Percentiles rank a stretch among this genome's conserved stretches.
phyloP scores from a whole-genome alignment of 2,329 filamentous ascomycete genomes.

The Magnaporthales sp. region DNA sequence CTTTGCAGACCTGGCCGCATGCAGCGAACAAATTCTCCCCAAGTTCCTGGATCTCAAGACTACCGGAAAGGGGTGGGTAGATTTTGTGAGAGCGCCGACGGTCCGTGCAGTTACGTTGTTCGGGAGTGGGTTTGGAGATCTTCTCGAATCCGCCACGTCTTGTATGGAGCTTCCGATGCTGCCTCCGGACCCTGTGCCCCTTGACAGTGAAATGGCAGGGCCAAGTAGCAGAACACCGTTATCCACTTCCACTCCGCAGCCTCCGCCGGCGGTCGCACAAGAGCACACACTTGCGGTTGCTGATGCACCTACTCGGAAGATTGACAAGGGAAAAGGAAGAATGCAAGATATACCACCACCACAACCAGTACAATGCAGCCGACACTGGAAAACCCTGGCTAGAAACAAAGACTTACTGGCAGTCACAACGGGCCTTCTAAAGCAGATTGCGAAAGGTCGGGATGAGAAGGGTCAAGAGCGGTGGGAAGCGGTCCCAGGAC shows the following conservation, averaged over 20 bases:
- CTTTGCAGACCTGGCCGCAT: neutral
- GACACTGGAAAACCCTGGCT: neutral
- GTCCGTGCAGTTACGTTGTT: neutral
- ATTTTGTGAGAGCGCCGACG: neutral
- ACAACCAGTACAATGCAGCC: neutral
- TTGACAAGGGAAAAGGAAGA: no score
- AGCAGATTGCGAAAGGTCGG: neutral
- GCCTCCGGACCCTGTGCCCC: neutral
- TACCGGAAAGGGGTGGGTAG: neutral
- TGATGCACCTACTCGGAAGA: no score
- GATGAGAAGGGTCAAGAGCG: neutral
- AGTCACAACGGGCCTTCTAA: neutral
- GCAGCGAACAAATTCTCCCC: neutral
- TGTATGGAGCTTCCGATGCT: neutral
- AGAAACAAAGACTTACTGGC: neutral
- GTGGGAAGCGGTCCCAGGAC: neutral
- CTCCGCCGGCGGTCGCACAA: no score
- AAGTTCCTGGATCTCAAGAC: neutral
- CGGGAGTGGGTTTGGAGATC: neutral
- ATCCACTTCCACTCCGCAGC: no score
- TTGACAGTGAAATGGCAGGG: neutral
- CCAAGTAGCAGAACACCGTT: neutral
- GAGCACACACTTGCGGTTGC: no score
- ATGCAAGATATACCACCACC: no score
- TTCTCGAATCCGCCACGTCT: neutral